Base-by-base conservation (phyloP, 331 rosid species). In the Dryas integrifolia region DNA sequence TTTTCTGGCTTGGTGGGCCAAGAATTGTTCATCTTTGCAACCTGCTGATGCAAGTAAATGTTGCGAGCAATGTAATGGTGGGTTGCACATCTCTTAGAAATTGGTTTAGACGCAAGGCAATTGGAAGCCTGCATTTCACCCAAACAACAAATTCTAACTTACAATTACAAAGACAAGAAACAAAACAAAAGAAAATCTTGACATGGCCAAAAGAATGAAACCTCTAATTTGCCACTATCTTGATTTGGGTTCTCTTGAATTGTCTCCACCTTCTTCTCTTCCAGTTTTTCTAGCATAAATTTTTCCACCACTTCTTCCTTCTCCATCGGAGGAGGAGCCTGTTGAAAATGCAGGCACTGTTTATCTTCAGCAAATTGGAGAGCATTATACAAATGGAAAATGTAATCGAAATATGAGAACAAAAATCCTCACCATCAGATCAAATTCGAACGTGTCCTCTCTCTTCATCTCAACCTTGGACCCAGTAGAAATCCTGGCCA, bases 321-420 rank as follows among this genome's bases (percentile, higher is more conserved):
- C 75, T 80, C 85, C 38, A 77, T 83, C 9, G 86, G 85, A 68
- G 96, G 88, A 88, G 90, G 78, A 77, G 86, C 92, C 97, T 91
- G 86, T 61, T 50, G 21, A 52, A 79, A 64, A 56, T 2, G 47
- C 55, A 53, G 30, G n/a, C 47, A 69, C 51, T 55, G n/a, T 16
- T 46, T 30, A 30, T 30, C 63, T 66, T 82, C 69, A 88, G 80
- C 53, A 45, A 79, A 62, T 21, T 55, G 66, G 72, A 74, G 72
- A 75, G 74, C 21, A 70, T 72, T 80, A 59, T 46, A 41, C 44
- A 30, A 66, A 10, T 7, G 48, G 59, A 78, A 58, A 85, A 67
- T 58, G 58, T 15, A 73, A 77, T 43, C 2, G 8, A 46, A 83
- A 81, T 47, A 35, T 9, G 12, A 58, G 59, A 62, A 81, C 35